Evolutionary conservation across 2,329 filamentous ascomycete species (phyloP), one percentile per base, ranked within the genome.

Genomic region (Calonectria crousiana): DNA sequence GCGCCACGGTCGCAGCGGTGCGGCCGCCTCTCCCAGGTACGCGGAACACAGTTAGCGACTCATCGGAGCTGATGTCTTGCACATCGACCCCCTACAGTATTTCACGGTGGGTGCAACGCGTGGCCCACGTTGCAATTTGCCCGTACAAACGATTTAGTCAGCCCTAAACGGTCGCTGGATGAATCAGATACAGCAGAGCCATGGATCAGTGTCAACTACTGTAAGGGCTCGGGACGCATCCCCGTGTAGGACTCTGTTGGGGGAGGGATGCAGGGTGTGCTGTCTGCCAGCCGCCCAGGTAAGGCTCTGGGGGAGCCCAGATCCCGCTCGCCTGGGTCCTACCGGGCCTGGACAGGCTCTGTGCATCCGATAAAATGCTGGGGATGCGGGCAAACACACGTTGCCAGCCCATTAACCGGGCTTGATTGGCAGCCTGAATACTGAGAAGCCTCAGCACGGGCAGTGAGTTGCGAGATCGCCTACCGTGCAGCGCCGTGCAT

Each of bases 81-180:
- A 62, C 36, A 28, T 47, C 36, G 1, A 56, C 26, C 56, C n/a
- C 32, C 36, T 30, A 52, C 16, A 47, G 10, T 18, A 51, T 56
- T 66, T 66, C 60, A 47, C 26, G 62, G 47, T 41, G 58, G 68
- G 36, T 60, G 58, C 69, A 34, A 49, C 49, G 38, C 38, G 49
- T 67, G 36, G 36, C 62, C 38, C 26, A 47, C 23, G 51, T 38
- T 26, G 26, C 23, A 41, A 41, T 62, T 62, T 16, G 13, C 56
- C 23, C 8, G 13, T 36, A 23, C 5, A 26, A 23, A 6, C 34
- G 23, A 16, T 60, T 23, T 38, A 38, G 69, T 23, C 60, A 71
- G 69, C 69, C 49, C 62, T 71, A 71, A 34, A 56, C 34, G 34
- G 14, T 41, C 23, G 23, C 23, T 47, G 51, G 23, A 38, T 23